phyloP scores from a whole-genome alignment of 345 rosid genomes.

The Lepidium aucheri region DNA sequence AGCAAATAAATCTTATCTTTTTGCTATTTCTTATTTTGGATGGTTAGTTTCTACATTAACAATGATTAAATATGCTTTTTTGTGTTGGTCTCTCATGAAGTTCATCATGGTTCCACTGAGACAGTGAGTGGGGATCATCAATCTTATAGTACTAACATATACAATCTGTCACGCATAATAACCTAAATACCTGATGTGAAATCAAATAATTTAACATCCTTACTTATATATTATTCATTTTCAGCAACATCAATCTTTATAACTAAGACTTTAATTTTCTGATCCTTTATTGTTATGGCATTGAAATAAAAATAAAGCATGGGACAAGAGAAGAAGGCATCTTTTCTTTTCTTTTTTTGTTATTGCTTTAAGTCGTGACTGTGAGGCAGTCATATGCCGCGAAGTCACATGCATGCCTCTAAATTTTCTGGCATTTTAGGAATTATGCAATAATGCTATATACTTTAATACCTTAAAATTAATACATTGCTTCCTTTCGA shows the following conservation, averaged over 20 bases:
- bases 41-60: no score
- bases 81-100: neutral
- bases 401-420: conserved; percentile 13
- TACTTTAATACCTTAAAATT: neutral
- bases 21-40: no score
- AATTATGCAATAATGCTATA: neutral
- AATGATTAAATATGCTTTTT: neutral
- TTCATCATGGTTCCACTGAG: neutral
- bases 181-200: neutral
- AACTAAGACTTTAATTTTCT: neutral
- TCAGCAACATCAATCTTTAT: neutral
- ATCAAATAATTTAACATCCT: neutral
- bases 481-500: neutral
- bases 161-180: conserved; percentile 21
- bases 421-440: neutral
- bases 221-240: neutral
- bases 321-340: conserved; percentile 7
- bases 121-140: conserved; percentile 17
- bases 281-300: neutral
- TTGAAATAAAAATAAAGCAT: neutral
- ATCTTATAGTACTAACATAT: neutral
- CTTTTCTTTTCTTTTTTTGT: neutral
- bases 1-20: no score
- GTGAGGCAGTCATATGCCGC: conserved; percentile 6
- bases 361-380: neutral